Evolutionary conservation across 805 yeast genomes (phyloP), one percentile per base, ranked within the genome.

Genomic region (Candida ascalaphidarum): DNA sequence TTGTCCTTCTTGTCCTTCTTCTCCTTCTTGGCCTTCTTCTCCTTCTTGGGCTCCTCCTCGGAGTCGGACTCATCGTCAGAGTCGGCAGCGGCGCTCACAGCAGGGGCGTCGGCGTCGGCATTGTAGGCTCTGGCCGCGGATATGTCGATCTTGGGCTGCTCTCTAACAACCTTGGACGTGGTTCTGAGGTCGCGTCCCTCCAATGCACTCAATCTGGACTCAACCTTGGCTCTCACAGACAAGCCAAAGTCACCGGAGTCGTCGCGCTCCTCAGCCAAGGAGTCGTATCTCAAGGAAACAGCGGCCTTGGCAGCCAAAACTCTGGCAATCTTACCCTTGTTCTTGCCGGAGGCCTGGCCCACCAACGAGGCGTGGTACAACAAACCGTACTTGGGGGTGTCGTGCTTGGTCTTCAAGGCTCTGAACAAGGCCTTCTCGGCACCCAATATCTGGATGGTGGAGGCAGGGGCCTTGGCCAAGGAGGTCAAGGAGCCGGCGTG

Each of bases 391-490:
- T 92, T 92, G 54, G 98, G 98, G 37, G 98, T 92, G 61, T 92
- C 95, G 50, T 88, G 96, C 65, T 92, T 92, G 35, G 98, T 92
- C 72, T 92, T 92, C 52, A 92, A 77, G 38, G 98, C 98, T 69
- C 98, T 81, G 75, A 92, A 92, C 36, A 92, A 71, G 23, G 98
- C 98, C 75, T 92, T 92, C 68, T 92, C 98, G 40, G 98, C 97
- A 61, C 98, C 98, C 56, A 92, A 73, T 44, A 92, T 89, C 71
- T 92, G 98, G 40, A 92, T 81, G 33, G 98, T 92, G 14, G 98
- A 92, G 37, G 98, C 97, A 44, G 98, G 97, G 27, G 96, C 94
- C 68, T 92, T 92, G 43, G 98, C 95, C 48, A 92, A 71, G 34
- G 94, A 84, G 48, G 88, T 79, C 48, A 92, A 68, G 43, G 95